A percentile compares a stretch with the other conserved stretches of the same genome.
These are phyloP conservation scores for Rhizoclosmatium globosum DNA, from an alignment of 192 early-diverging fungal species.

Conservation along the genomic window DNA sequence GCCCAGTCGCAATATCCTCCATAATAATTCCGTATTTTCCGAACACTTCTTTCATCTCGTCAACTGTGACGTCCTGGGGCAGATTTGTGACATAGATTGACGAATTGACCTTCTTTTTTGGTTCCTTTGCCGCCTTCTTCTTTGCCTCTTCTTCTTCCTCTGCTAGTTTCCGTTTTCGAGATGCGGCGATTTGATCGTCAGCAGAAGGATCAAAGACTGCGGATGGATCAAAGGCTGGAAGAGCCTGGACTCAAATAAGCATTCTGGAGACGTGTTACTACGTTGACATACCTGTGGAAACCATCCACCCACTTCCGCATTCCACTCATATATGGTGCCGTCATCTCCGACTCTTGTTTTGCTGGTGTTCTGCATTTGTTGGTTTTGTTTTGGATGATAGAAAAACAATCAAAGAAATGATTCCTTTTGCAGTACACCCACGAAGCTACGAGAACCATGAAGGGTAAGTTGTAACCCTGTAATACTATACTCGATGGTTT, in stretches of 20 bases:
- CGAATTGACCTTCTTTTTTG: constrained; percentile 72
- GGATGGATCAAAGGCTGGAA: background rate
- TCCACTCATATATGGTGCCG: background rate
- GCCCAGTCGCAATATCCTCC: constrained; percentile 70
- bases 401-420: too few species aligned
- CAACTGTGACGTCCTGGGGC: constrained; percentile 79
- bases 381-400: too few species aligned
- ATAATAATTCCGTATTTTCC: constrained; percentile 83
- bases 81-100: constrained; percentile 89
- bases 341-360: background rate
- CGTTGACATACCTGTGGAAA: background rate
- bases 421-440: too few species aligned
- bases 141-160: background rate
- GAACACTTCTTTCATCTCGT: constrained; percentile 80
- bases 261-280: background rate
- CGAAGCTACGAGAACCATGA: too few species aligned
- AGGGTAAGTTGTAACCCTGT: too few species aligned
- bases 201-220: background rate
- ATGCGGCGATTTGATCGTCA: background rate
- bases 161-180: background rate
- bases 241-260: background rate
- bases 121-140: background rate
- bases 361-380: background rate
- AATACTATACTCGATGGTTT: too few species aligned
- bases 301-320: constrained; percentile 4